Evolutionary conservation across 2,329 filamentous ascomycete genomes (phyloP), one percentile per base, ranked within the genome.

Genomic region (Teratosphaeria pseudoeucalypti): DNA sequence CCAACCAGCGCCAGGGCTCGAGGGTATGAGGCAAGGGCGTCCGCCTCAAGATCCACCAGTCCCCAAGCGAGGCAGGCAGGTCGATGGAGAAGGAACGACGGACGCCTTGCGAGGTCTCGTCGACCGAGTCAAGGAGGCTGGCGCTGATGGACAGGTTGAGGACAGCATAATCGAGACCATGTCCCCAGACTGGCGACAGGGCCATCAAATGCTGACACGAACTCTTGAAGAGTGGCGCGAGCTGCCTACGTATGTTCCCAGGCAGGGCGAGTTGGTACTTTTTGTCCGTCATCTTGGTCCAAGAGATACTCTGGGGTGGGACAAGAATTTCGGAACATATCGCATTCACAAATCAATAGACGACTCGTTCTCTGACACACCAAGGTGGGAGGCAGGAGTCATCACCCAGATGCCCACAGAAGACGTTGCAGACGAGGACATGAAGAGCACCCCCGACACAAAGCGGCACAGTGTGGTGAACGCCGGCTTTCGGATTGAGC

Each of bases 401-500:
- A 72, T 86, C 11, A 77, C 79, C 1, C 79, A 85, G 65, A 70
- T 75, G 3, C 78, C 82, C 0, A 70, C 74, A 1, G 77, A 80
- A 27, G 56, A 66, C 1, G 66, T 75, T 0, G 65, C 70, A 1
- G 71, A 78, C 16, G 72, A 77, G n/a, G 81, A 84, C 59, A 69
- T 84, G 2, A 67, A 75, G 26, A 64, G 71, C 3, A 68, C 76
- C 12, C 70, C 75, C 2, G 57, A 70, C 0, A 77, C 79, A 54
- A 68, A 73, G 43, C 65, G 71, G 39, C 72, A 66, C 37, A 75
- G 71, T 12, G 68, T 83, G 12, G 80, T 77, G 58, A 77, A 78
- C 60, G 78, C 78, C 29, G 82, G 82, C 0, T 81, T 83, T 59
- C 78, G 83, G 0, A 73, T 86, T 1, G 83, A 86, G 64, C 81